Evolutionary conservation across 352 stramenopile genomes (phyloP).

Genomic region (Blastocystis hominis): DNA sequence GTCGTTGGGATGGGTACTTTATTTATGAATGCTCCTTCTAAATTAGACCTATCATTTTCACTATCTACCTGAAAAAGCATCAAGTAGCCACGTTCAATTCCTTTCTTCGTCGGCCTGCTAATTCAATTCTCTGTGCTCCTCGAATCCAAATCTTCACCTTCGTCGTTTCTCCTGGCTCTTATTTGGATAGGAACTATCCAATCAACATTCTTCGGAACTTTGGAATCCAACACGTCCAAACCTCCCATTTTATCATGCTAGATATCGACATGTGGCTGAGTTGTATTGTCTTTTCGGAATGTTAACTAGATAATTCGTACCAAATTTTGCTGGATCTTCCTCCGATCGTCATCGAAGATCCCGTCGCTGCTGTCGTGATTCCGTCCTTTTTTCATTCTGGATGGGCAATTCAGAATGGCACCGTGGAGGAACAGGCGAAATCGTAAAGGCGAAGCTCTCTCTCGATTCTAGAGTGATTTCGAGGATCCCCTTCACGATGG

Average conservation of each 20-base stretch:
- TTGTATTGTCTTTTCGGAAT: background rate
- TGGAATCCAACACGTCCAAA: background rate
- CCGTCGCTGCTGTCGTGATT: background rate
- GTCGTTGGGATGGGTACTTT: slow-evolving; percentile 34
- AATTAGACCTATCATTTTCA: slow-evolving; percentile 34
- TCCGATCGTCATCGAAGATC: background rate
- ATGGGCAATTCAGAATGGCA: slow-evolving; percentile 24
- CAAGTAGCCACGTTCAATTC: background rate
- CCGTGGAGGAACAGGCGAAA: background rate
- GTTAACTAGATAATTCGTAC: slow-evolving; percentile 16
- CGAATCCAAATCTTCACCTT: background rate
- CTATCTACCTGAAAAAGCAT: slow-evolving; percentile 35
- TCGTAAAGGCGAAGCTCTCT: background rate
- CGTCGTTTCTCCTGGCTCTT: background rate
- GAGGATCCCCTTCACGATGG: background rate
- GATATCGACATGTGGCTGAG: slow-evolving; percentile 53
- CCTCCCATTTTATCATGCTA: background rate
- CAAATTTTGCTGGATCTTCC: background rate
- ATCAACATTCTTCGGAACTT: slow-evolving; percentile 55
- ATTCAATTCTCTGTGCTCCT: background rate
- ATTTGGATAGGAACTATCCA: slow-evolving; percentile 24
- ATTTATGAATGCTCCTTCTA: background rate
- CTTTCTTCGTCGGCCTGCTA: background rate
- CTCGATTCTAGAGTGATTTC: background rate
- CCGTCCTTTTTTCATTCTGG: slow-evolving; percentile 26